A percentile compares a stretch with the other conserved stretches of the same genome.
Evolutionary conservation across 2,329 filamentous ascomycete genomes (phyloP).

Genomic region (Xylariaceae sp.): DNA sequence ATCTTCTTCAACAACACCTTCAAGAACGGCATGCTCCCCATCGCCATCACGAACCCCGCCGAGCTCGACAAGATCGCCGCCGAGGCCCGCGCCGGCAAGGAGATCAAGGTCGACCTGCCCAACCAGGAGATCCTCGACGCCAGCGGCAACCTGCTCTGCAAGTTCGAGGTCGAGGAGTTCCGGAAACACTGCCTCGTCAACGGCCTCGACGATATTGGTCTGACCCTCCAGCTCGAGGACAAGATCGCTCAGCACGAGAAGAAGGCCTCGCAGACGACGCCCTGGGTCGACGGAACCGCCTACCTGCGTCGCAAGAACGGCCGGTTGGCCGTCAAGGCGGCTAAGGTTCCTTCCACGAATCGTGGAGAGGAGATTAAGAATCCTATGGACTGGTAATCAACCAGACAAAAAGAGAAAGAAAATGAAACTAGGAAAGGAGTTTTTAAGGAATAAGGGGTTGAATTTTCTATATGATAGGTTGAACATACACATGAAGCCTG

Average conservation of each 20-base stretch:
- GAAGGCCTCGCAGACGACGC: slow-evolving; percentile 69
- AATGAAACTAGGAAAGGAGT: neutral
- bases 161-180: slow-evolving; percentile 88
- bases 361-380: slow-evolving; percentile 76
- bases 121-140: slow-evolving; percentile 77
- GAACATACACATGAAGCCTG: too few species aligned
- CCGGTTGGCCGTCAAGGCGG: slow-evolving; percentile 52
- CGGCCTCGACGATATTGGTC: slow-evolving; percentile 89
- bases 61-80: slow-evolving; percentile 65
- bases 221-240: slow-evolving; percentile 87
- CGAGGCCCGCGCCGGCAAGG: slow-evolving; percentile 72
- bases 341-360: slow-evolving; percentile 81
- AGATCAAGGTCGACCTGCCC: slow-evolving; percentile 84
- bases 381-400: slow-evolving; percentile 75
- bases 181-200: slow-evolving; percentile 91
- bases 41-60: slow-evolving; percentile 63
- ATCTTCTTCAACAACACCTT: slow-evolving; percentile 99
- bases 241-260: slow-evolving; percentile 82
- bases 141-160: slow-evolving; percentile 65
- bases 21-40: slow-evolving; percentile 98
- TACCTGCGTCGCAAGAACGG: slow-evolving; percentile 64
- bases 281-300: slow-evolving; percentile 84
- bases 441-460: neutral
- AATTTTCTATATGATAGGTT: neutral
- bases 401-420: neutral